These are phyloP conservation scores for Calocybe cyanea DNA, from an alignment of 768 basidiomycete genomes.

Conservation along the genomic window DNA sequence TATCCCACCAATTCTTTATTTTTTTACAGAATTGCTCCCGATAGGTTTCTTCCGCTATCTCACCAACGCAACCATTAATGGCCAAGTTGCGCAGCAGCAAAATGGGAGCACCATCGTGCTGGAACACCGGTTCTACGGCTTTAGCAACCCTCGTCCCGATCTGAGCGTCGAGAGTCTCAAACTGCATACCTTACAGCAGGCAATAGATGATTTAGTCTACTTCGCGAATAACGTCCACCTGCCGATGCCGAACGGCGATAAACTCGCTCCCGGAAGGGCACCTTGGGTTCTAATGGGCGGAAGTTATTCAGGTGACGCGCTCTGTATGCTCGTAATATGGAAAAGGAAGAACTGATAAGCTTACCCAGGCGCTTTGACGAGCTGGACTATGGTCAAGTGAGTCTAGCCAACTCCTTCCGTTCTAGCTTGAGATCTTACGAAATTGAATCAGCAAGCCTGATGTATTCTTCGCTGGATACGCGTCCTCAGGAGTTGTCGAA, in stretches of 20 bases:
- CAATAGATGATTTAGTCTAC: slow-evolving; percentile 67
- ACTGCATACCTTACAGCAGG: slow-evolving; percentile 66
- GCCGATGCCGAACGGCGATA: slow-evolving; percentile 61
- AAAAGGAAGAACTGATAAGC: not conserved
- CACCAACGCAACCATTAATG: slow-evolving; percentile 60
- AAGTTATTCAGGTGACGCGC: slow-evolving; percentile 44
- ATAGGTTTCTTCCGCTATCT: slow-evolving; percentile 50
- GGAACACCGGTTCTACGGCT: slow-evolving; percentile 73
- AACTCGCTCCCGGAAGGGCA: slow-evolving; percentile 47
- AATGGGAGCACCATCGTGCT: slow-evolving; percentile 58
- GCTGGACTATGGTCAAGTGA: slow-evolving; percentile 68
- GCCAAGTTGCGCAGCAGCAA: slow-evolving; percentile 59
- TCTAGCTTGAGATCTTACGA: not conserved
- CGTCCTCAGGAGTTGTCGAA: slow-evolving; percentile 64
- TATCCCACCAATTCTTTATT: not conserved
- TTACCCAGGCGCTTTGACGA: slow-evolving; percentile 33
- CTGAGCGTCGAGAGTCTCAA: slow-evolving; percentile 53
- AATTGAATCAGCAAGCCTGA: slow-evolving; percentile 44
- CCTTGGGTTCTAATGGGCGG: slow-evolving; percentile 52
- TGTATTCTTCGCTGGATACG: slow-evolving; percentile 59
- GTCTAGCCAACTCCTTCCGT: slow-evolving; percentile 15
- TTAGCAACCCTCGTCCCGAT: slow-evolving; percentile 64
- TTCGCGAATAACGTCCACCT: slow-evolving; percentile 64
- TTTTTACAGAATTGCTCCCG: not conserved
- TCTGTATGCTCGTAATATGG: not conserved